phyloP scores from a whole-genome alignment of 192 early-diverging fungal species.

The Entophlyctis luteolus region DNA sequence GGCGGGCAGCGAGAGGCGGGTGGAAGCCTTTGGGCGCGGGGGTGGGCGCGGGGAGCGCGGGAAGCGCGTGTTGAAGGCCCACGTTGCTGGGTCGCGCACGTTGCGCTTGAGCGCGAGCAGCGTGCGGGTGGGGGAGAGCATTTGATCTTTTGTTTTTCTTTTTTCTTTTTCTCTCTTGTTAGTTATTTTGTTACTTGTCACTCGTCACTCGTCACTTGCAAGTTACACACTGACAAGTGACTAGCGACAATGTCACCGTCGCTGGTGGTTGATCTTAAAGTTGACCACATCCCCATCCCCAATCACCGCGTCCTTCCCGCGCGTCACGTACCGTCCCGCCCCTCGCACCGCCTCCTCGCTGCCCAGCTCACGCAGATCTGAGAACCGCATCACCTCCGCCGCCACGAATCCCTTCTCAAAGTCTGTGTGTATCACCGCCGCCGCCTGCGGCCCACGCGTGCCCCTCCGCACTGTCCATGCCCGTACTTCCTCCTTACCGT shows the following conservation, averaged over 20 bases:
- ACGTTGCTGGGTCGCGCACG: conserved; percentile 1
- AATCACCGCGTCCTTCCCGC: conserved; percentile 88
- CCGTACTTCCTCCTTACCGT: conserved; percentile 81
- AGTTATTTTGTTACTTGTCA: too few species aligned
- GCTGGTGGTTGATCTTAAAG: too few species aligned
- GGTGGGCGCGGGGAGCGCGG: background rate
- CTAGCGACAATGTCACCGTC: too few species aligned
- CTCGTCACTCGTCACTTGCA: too few species aligned
- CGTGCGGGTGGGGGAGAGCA: too few species aligned
- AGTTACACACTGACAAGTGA: too few species aligned
- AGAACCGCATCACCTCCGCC: conserved; percentile 67
- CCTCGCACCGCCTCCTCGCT: conserved; percentile 71
- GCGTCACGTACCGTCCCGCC: conserved; percentile 83
- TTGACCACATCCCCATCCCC: conserved; percentile 83
- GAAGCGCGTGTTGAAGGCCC: conserved; percentile 25
- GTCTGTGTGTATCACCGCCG: conserved; percentile 86
- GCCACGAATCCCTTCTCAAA: conserved; percentile 71
- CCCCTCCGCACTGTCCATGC: conserved; percentile 83
- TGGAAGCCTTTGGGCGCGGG: background rate
- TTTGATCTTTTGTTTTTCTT: too few species aligned
- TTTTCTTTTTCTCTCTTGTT: too few species aligned
- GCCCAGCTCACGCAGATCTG: conserved; percentile 78
- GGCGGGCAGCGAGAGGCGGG: background rate
- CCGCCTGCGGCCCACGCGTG: conserved; percentile 80
- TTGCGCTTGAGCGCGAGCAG: too few species aligned